These are phyloP conservation scores for Dittrichia graveolens DNA, from an alignment of 129 eudicot species.

Conservation along the genomic window DNA sequence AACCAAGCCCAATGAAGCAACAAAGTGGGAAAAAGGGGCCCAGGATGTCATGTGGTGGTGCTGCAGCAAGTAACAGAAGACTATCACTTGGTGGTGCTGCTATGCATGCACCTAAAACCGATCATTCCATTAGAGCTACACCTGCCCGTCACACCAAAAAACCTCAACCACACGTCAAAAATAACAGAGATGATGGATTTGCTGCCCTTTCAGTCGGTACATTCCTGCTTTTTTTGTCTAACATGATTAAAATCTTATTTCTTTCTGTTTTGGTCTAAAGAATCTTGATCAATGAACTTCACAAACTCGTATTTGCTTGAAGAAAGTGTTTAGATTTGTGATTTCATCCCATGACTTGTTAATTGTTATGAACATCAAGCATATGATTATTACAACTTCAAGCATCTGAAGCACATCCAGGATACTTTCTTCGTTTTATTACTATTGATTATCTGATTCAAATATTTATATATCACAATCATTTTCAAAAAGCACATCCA, in stretches of 20 bases:
- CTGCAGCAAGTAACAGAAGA: conserved; percentile 54
- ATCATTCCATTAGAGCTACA: conserved; percentile 64
- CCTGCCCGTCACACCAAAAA: conserved; percentile 68
- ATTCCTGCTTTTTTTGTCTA: neutral
- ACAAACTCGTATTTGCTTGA: too few species aligned
- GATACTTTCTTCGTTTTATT: too few species aligned
- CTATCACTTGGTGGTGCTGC: conserved; percentile 77
- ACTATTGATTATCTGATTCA: too few species aligned
- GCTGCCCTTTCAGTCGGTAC: conserved; percentile 65
- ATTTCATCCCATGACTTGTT: too few species aligned
- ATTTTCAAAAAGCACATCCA: too few species aligned
- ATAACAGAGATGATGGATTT: conserved; percentile 51
- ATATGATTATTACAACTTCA: too few species aligned
- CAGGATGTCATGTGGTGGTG: conserved; percentile 73
- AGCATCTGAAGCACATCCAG: too few species aligned
- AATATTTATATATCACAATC: too few species aligned
- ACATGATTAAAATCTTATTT: neutral
- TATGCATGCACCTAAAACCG: conserved; percentile 72
- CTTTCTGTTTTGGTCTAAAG: too few species aligned
- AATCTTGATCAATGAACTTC: too few species aligned
- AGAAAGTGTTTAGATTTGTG: too few species aligned
- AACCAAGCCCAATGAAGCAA: conserved; percentile 90
- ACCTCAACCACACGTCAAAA: conserved; percentile 36
- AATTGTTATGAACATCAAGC: too few species aligned
- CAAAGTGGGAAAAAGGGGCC: conserved; percentile 72